phyloP scores from a whole-genome alignment of 75 land plant genomes.

The Ceratopteris richardii region DNA sequence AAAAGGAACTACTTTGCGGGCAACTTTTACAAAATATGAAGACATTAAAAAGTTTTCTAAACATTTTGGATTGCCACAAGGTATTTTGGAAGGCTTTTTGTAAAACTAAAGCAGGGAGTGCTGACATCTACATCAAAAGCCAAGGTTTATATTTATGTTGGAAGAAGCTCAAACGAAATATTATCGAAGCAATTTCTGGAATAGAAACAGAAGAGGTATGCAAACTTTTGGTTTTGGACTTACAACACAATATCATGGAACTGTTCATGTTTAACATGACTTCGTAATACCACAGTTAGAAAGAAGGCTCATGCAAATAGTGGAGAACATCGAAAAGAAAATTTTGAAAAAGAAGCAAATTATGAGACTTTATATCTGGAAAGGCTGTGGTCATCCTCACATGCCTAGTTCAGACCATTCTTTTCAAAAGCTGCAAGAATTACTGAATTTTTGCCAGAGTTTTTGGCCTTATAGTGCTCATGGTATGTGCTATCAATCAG shows the following conservation, averaged over 20 bases:
- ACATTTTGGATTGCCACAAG: slow-evolving; percentile 39
- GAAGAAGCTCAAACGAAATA: slow-evolving; percentile 28
- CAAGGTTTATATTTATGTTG: slow-evolving; percentile 21
- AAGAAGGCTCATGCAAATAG: slow-evolving; percentile 4
- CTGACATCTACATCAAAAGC: not conserved
- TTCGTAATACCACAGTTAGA: slow-evolving; percentile 1
- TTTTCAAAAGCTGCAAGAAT: slow-evolving; percentile 37
- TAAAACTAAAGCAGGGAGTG: not conserved
- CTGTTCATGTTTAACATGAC: no score
- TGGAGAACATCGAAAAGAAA: slow-evolving; percentile 18
- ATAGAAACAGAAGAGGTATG: no score
- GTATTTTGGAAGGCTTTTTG: slow-evolving; percentile 29
- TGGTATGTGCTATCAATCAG: not conserved
- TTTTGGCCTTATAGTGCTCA: slow-evolving; percentile 36
- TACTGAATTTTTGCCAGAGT: slow-evolving; percentile 29
- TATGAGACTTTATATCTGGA: slow-evolving; percentile 67
- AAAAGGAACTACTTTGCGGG: slow-evolving; percentile 39
- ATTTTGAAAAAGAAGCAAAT: slow-evolving; percentile 3
- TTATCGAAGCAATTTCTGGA: not conserved
- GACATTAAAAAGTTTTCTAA: slow-evolving; percentile 11
- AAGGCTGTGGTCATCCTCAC: slow-evolving; percentile 74
- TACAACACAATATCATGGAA: no score
- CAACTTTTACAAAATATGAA: slow-evolving; percentile 22
- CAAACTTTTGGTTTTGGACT: no score
- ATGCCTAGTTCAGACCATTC: slow-evolving; percentile 40